phyloP scores from a whole-genome alignment of 108 stramenopile genomes.

The Seminavis robusta region DNA sequence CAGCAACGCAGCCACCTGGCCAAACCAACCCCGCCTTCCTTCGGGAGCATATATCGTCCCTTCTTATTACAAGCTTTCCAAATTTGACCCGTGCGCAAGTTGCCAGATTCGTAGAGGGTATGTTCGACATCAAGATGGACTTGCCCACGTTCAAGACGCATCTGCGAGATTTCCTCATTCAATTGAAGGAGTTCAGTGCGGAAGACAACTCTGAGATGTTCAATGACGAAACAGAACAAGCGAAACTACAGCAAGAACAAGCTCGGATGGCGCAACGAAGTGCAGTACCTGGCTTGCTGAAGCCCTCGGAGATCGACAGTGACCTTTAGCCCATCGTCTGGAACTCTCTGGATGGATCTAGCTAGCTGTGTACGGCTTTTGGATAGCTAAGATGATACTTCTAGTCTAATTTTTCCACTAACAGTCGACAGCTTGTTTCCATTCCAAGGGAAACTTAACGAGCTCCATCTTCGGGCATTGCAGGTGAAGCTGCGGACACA shows the following conservation, averaged over 20 bases:
- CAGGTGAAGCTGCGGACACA: too few relatives aligned
- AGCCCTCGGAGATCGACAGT: slow-evolving; percentile 94
- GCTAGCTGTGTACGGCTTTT: too few relatives aligned
- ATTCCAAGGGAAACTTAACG: too few relatives aligned
- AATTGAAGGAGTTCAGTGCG: slow-evolving; percentile 95
- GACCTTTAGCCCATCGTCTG: slow-evolving; percentile 84
- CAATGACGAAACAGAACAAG: slow-evolving; percentile 85
- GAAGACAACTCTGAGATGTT: slow-evolving; percentile 97
- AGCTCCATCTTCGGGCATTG: too few relatives aligned
- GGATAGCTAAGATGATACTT: too few relatives aligned
- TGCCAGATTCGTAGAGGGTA: slow-evolving; percentile 92
- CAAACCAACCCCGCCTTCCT: slow-evolving; percentile 88
- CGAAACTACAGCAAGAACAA: slow-evolving; percentile 57
- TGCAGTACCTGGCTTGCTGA: slow-evolving; percentile 96
- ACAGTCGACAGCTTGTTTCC: too few relatives aligned
- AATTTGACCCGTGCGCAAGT: slow-evolving; percentile 92
- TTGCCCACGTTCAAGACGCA: slow-evolving; percentile 96
- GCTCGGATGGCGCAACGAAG: slow-evolving; percentile 71
- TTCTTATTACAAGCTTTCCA: slow-evolving; percentile 91
- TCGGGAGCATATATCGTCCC: slow-evolving; percentile 86
- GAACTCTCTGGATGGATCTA: too few relatives aligned
- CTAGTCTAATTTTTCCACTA: too few relatives aligned
- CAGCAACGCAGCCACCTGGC: slow-evolving; percentile 63
- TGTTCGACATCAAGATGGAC: slow-evolving; percentile 96
- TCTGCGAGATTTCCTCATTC: slow-evolving; percentile 97